Conservation (phyloP, 1,284 basidiomycete genomes). For the Tilletia caries region DNA sequence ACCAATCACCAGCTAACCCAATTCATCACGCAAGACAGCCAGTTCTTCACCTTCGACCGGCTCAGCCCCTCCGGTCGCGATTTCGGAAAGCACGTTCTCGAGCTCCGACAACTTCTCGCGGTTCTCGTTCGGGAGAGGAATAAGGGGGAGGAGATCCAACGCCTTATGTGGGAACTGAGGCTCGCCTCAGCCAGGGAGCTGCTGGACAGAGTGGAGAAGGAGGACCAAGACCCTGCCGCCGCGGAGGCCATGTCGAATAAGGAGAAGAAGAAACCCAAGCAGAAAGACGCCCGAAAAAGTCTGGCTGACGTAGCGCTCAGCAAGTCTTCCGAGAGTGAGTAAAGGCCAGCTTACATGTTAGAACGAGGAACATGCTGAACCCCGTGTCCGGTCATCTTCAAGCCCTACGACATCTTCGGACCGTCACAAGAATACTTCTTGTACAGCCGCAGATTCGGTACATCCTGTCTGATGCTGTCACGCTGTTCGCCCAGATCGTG, state of each 20-base stretch:
- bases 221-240: background rate
- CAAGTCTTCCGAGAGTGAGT: constrained; percentile 4
- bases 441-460: constrained; percentile 27
- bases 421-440: constrained; percentile 18
- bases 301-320: background rate
- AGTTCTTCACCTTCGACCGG: background rate
- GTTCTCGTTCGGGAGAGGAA: background rate
- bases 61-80: background rate
- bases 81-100: background rate
- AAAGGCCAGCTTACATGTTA: background rate
- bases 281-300: background rate
- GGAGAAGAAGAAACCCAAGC: constrained; percentile 13
- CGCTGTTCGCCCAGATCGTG: constrained; percentile 20
- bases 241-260: background rate
- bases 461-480: constrained; percentile 19
- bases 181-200: background rate
- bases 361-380: constrained; percentile 9
- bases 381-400: background rate
- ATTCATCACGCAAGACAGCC: background rate
- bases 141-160: background rate
- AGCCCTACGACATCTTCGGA: constrained; percentile 19
- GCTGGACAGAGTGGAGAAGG: background rate
- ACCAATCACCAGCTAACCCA: constrained; percentile 6
- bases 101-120: background rate
- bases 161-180: background rate